These are phyloP conservation scores for Ophiostoma himal-ulmi DNA, from an alignment of 2,329 filamentous ascomycete species.

Conservation along the genomic window DNA sequence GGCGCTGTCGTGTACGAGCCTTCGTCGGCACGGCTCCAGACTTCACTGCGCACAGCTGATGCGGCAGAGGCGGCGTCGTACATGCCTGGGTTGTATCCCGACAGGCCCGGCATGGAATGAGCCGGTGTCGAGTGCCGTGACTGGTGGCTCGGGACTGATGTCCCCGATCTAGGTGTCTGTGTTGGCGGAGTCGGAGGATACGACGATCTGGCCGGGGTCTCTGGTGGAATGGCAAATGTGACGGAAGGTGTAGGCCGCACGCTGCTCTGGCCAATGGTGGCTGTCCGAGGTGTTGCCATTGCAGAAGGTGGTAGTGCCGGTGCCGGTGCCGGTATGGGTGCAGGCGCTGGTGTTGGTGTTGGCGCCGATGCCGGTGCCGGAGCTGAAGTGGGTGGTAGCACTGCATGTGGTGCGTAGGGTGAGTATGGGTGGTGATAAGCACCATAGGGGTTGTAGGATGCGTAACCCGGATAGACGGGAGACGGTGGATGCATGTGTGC, in stretches of 20 bases:
- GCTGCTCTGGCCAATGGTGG: conserved; percentile 6
- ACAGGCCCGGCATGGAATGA: conserved; percentile 6
- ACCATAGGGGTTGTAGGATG: neutral
- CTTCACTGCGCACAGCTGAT: neutral
- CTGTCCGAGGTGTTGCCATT: neutral
- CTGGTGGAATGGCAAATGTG: neutral
- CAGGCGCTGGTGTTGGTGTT: neutral
- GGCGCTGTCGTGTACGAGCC: conserved; percentile 12
- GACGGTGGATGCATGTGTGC: neutral
- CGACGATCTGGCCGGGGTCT: neutral
- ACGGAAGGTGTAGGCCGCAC: neutral
- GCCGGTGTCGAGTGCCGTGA: neutral
- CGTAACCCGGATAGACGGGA: neutral
- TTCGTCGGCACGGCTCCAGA: conserved; percentile 21
- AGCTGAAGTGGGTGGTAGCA: neutral
- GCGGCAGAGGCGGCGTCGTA: neutral
- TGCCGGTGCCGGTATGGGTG: neutral
- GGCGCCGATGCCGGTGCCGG: conserved; percentile 2
- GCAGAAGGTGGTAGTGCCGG: neutral
- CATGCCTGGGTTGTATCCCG: neutral
- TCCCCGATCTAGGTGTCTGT: neutral
- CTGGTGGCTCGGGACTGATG: neutral
- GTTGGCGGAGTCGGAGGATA: neutral
- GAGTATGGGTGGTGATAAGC: neutral
- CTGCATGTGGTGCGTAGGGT: neutral